Conservation (phyloP, 495 filamentous ascomycete genomes). For the Tuber melanosporum region DNA sequence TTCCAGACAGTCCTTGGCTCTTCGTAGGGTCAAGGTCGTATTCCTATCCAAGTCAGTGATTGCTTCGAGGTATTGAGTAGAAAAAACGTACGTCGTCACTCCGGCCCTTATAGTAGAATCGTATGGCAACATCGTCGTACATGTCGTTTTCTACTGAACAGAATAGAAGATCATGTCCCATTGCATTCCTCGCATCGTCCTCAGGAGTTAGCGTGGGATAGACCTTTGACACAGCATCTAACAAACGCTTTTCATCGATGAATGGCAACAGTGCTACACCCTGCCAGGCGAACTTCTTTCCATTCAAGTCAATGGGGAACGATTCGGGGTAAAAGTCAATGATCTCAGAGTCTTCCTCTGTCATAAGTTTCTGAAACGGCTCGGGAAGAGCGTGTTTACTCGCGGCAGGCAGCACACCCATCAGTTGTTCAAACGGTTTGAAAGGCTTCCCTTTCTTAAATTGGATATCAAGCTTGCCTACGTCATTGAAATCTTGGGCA, state of each 20-base stretch:
- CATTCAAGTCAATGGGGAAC: constrained; percentile 87
- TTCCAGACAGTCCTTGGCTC: constrained; percentile 75
- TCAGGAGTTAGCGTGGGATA: constrained; percentile 73
- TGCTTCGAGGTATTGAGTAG: neutral
- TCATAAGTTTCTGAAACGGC: constrained; percentile 84
- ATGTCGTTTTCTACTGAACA: constrained; percentile 74
- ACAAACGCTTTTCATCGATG: constrained; percentile 83
- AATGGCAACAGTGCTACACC: constrained; percentile 90
- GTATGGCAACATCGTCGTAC: constrained; percentile 70
- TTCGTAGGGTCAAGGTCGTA: constrained; percentile 63
- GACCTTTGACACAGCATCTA: constrained; percentile 74
- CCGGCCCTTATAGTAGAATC: constrained; percentile 87
- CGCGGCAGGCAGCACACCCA: constrained; percentile 91
- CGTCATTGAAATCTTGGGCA: constrained; percentile 85
- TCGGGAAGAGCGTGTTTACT: constrained; percentile 86
- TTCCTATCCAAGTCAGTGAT: constrained; percentile 40
- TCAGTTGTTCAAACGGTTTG: constrained; percentile 91
- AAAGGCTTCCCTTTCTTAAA: constrained; percentile 87
- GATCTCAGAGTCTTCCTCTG: constrained; percentile 75
- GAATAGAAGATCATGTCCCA: constrained; percentile 73
- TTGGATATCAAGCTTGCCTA: constrained; percentile 66
- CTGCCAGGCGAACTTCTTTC: constrained; percentile 98
- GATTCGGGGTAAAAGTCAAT: constrained; percentile 96
- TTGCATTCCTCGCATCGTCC: constrained; percentile 69
- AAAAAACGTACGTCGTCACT: constrained; percentile 45